Conservation (phyloP, 2,329 filamentous ascomycete genomes). For the Colletotrichum euphorbiae region DNA sequence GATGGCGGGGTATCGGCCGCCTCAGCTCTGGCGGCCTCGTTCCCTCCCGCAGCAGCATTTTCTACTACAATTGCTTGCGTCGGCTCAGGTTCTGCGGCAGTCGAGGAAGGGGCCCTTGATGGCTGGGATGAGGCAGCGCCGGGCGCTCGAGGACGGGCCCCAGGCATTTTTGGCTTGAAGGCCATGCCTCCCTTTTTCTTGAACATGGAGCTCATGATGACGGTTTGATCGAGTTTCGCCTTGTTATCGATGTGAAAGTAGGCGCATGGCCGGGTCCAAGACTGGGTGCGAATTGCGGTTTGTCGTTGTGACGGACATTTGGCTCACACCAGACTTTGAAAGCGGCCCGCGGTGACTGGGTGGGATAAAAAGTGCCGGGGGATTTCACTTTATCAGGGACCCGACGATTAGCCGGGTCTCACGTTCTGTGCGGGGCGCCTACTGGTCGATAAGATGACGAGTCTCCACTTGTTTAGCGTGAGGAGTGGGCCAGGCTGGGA, state of each 20-base stretch:
- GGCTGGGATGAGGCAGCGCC: slow-evolving; percentile 52
- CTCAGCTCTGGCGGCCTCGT: background rate
- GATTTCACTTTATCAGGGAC: slow-evolving; percentile 6
- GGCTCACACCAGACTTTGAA: slow-evolving; percentile 23
- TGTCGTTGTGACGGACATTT: slow-evolving; percentile 11
- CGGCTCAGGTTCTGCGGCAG: slow-evolving; percentile 12
- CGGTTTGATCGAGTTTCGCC: slow-evolving; percentile 8
- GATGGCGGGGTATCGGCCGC: slow-evolving; percentile 33
- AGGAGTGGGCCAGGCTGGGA: slow-evolving; percentile 49
- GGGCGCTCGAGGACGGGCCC: slow-evolving; percentile 63
- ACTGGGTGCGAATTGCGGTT: background rate
- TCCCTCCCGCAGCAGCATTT: background rate
- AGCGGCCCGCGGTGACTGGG: slow-evolving; percentile 10
- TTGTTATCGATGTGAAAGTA: slow-evolving; percentile 7
- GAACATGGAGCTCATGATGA: slow-evolving; percentile 73
- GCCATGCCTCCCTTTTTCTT: slow-evolving; percentile 72
- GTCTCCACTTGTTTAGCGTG: slow-evolving; percentile 48
- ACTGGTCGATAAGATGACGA: slow-evolving; percentile 48
- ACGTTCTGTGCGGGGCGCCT: slow-evolving; percentile 31
- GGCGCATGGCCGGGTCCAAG: slow-evolving; percentile 19
- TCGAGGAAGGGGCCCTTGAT: slow-evolving; percentile 43
- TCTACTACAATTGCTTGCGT: background rate
- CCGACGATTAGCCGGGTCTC: slow-evolving; percentile 34
- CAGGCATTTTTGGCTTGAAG: slow-evolving; percentile 78
- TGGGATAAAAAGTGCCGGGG: slow-evolving; percentile 25